Conservation (phyloP, 164 flowering plant genomes). For the Houttuynia cordata region DNA sequence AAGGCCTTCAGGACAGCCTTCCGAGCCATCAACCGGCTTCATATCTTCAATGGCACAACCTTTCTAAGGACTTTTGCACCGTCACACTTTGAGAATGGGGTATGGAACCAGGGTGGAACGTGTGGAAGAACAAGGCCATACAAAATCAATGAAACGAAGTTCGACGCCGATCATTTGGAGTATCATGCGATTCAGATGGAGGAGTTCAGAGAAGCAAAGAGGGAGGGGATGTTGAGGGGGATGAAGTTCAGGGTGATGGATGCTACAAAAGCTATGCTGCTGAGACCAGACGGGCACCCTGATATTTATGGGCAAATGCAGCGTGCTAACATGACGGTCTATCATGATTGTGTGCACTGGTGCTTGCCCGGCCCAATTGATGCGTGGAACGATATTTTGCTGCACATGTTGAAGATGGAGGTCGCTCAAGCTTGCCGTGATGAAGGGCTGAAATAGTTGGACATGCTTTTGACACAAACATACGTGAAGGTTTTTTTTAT, state of each 20-base stretch:
- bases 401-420: conserved; percentile 16
- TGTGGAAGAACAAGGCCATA: conserved; percentile 47
- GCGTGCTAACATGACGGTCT: conserved; percentile 36
- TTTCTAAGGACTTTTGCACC: conserved; percentile 53
- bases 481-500: no score
- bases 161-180: conserved; percentile 18
- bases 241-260: conserved; percentile 35
- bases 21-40: conserved; percentile 24
- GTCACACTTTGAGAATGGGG: conserved; percentile 47
- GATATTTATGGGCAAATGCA: conserved; percentile 58
- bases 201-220: conserved; percentile 25
- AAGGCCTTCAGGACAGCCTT: conserved; percentile 48
- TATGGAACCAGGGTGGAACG: conserved; percentile 61
- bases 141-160: conserved; percentile 16
- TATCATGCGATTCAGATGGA: conserved; percentile 24
- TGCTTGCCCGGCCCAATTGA: conserved; percentile 92
- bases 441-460: not conserved
- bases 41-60: conserved; percentile 30
- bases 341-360: conserved; percentile 86
- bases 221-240: conserved; percentile 16
- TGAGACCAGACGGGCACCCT: conserved; percentile 91
- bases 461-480: no score
- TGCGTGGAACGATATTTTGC: conserved; percentile 66
- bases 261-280: conserved; percentile 32
- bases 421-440: not conserved